Conservation (phyloP, 2,329 filamentous ascomycete genomes). For the Metarhizium anisopliae region DNA sequence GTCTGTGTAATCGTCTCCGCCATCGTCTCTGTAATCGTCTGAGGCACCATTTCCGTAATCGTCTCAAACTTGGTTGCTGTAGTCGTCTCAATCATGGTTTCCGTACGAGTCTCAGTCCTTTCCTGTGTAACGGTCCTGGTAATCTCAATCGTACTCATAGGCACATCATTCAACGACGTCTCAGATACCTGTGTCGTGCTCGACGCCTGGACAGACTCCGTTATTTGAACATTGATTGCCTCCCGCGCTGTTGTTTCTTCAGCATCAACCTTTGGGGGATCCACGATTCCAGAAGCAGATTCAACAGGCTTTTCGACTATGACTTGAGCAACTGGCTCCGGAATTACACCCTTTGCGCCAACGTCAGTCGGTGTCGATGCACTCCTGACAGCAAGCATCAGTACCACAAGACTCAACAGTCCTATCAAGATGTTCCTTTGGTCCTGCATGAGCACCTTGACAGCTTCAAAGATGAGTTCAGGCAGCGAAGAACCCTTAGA, state of each 20-base stretch:
- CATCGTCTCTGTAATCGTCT: slow-evolving; percentile 24
- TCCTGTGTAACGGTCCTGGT: slow-evolving; percentile 14
- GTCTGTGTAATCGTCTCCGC: slow-evolving; percentile 22
- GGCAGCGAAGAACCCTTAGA: slow-evolving; percentile 39
- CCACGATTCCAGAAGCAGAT: background rate
- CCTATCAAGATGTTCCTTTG: slow-evolving; percentile 51
- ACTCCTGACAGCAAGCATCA: slow-evolving; percentile 37
- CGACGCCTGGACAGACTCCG: slow-evolving; percentile 3
- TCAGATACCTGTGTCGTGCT: background rate
- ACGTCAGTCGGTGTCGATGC: slow-evolving; percentile 11
- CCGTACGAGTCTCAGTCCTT: slow-evolving; percentile 9
- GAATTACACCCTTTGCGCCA: background rate
- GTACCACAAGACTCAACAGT: slow-evolving; percentile 42
- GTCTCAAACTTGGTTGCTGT: background rate
- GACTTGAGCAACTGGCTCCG: background rate
- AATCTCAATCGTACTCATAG: slow-evolving; percentile 5
- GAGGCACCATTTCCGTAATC: background rate
- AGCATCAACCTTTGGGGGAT: background rate
- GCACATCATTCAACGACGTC: background rate
- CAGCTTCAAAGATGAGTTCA: slow-evolving; percentile 45
- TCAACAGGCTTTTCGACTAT: background rate
- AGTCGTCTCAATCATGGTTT: slow-evolving; percentile 15
- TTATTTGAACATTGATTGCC: slow-evolving; percentile 17
- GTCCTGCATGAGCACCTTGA: slow-evolving; percentile 45
- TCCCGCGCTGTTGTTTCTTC: background rate